These are phyloP conservation scores for Achlya hypogyna DNA, from an alignment of 352 stramenopile species.

Conservation along the genomic window DNA sequence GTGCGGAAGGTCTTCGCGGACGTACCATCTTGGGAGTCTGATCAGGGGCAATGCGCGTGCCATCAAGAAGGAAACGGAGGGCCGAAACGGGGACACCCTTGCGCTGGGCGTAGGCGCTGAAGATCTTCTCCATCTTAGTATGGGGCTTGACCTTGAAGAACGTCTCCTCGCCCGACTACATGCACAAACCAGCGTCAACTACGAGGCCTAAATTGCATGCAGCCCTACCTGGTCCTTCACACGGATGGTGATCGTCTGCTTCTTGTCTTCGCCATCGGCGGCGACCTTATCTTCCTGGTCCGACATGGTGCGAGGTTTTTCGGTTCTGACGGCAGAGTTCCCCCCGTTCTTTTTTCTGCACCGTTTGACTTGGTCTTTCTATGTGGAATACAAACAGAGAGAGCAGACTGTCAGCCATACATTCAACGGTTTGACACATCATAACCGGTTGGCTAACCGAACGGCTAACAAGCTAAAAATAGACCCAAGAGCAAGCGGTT, in stretches of 20 bases:
- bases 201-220: background rate
- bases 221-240: conserved; percentile 71
- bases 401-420: background rate
- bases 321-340: background rate
- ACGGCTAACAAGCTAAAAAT: no score
- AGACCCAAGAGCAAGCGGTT: no score
- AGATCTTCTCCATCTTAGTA: conserved; percentile 98
- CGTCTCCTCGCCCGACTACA: conserved; percentile 89
- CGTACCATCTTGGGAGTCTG: conserved; percentile 89
- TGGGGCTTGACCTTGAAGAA: conserved; percentile 99
- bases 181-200: background rate
- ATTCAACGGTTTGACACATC: background rate
- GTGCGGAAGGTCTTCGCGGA: background rate
- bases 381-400: background rate
- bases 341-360: background rate
- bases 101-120: conserved; percentile 92
- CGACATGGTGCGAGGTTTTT: conserved; percentile 35
- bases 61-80: conserved; percentile 94
- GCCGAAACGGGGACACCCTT: conserved; percentile 87
- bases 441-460: background rate
- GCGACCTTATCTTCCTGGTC: conserved; percentile 41
- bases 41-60: conserved; percentile 90
- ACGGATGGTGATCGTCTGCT: conserved; percentile 83
- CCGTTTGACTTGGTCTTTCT: background rate
- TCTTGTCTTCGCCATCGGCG: conserved; percentile 63